phyloP scores from a whole-genome alignment of 805 yeast species.

The Millerago galiae region DNA sequence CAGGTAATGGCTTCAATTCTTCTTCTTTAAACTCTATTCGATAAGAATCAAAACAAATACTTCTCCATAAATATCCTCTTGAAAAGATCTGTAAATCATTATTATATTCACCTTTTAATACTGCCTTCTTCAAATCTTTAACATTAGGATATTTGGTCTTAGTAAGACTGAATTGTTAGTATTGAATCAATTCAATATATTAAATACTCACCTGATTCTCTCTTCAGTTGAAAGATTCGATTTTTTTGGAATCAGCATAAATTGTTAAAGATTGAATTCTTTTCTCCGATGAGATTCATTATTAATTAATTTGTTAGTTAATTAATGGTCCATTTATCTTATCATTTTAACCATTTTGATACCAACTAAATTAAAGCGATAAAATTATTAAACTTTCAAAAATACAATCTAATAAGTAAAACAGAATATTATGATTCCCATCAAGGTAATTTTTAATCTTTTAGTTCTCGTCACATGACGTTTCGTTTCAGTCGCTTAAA shows the following conservation, averaged over 20 bases:
- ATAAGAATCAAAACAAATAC: constrained; percentile 19
- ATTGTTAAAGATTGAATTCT: too few relatives aligned
- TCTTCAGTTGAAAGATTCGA: background rate
- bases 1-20: constrained; percentile 15
- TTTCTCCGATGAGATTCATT: too few relatives aligned
- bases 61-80: constrained; percentile 18
- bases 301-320: too few relatives aligned
- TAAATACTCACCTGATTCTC: background rate
- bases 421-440: too few relatives aligned
- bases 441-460: too few relatives aligned
- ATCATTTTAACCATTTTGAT: too few relatives aligned
- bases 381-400: too few relatives aligned
- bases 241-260: background rate
- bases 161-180: constrained; percentile 7
- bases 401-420: too few relatives aligned
- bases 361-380: too few relatives aligned
- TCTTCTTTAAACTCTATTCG: constrained; percentile 13
- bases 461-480: too few relatives aligned
- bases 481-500: too few relatives aligned
- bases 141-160: constrained; percentile 15
- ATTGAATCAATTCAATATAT: background rate
- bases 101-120: constrained; percentile 19
- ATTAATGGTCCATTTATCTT: too few relatives aligned
- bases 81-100: constrained; percentile 13
- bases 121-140: constrained; percentile 16